A percentile compares a stretch with the other conserved stretches of the same genome.
phyloP scores from a whole-genome alignment of 1,284 basidiomycete genomes.

The Stereum hirsutum region DNA sequence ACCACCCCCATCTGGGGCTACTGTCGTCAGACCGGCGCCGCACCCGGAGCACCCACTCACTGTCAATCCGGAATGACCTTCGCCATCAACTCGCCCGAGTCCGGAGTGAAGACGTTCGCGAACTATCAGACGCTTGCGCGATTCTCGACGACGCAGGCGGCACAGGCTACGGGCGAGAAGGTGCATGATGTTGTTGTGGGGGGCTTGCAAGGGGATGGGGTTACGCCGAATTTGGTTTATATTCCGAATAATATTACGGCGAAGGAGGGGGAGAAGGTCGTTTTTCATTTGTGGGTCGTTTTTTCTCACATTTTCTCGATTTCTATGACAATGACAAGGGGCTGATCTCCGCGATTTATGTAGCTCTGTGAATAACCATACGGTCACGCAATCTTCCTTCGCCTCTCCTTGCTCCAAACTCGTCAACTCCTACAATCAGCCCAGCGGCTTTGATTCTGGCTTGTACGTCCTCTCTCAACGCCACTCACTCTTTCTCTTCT shows the following conservation, averaged over 20 bases:
- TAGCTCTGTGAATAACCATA: background rate
- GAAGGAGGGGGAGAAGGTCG: background rate
- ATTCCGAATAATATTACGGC: background rate
- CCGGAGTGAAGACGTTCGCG: background rate
- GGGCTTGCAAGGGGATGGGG: background rate
- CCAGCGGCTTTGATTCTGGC: background rate
- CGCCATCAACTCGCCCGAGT: background rate
- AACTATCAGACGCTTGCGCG: background rate
- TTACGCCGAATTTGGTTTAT: background rate
- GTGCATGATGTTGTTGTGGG: background rate
- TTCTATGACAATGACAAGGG: background rate
- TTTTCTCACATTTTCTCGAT: background rate
- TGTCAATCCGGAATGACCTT: background rate
- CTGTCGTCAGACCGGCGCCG: background rate
- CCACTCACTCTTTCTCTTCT: background rate
- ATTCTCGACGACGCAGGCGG: background rate
- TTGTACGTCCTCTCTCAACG: background rate
- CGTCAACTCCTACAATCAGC: too few species aligned
- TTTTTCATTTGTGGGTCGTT: background rate
- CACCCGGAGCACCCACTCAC: too few species aligned
- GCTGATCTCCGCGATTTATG: too few species aligned
- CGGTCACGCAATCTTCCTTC: background rate
- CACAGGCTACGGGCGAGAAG: background rate
- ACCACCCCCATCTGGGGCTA: background rate
- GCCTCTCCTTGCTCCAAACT: background rate